These are phyloP conservation scores for Trichoderma endophyticum DNA, from an alignment of 2,329 filamentous ascomycete genomes.

Conservation along the genomic window DNA sequence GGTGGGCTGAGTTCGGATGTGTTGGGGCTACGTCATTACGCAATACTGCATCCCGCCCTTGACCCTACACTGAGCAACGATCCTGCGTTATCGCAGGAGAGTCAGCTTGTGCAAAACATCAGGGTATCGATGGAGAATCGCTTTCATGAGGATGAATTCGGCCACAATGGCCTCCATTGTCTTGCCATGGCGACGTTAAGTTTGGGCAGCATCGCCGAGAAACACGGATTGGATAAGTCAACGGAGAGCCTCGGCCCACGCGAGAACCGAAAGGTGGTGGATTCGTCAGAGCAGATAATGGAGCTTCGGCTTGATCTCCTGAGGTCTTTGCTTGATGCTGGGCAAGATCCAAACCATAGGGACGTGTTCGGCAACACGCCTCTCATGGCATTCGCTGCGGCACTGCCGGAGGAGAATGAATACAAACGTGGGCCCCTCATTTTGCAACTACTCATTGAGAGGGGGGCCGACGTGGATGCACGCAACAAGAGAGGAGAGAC, in stretches of 20 bases:
- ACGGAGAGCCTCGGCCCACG: not conserved
- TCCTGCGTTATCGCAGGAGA: conserved; percentile 21
- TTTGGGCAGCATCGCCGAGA: conserved; percentile 36
- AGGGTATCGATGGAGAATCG: conserved; percentile 22
- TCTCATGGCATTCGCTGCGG: conserved; percentile 52
- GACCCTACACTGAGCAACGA: not conserved
- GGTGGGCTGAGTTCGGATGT: not conserved
- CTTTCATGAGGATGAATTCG: conserved; percentile 31
- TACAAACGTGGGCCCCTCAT: conserved; percentile 47
- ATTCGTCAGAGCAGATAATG: conserved; percentile 35
- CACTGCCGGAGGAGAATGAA: conserved; percentile 50
- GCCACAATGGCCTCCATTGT: conserved; percentile 57
- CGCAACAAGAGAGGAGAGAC: conserved; percentile 56
- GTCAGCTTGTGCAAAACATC: conserved; percentile 26
- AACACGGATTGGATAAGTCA: conserved; percentile 23
- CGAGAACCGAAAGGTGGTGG: conserved; percentile 30
- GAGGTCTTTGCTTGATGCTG: conserved; percentile 32
- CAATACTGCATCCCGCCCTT: conserved; percentile 7
- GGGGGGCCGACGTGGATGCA: conserved; percentile 45
- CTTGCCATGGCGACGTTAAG: conserved; percentile 54
- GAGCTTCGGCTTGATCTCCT: conserved; percentile 28
- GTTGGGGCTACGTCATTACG: not conserved
- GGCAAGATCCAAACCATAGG: conserved; percentile 52
- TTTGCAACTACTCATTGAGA: conserved; percentile 41
- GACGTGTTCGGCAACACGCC: conserved; percentile 51